Conservation (phyloP, 1,139 yeast genomes). For the Debaryomycetaceae sp. region DNA sequence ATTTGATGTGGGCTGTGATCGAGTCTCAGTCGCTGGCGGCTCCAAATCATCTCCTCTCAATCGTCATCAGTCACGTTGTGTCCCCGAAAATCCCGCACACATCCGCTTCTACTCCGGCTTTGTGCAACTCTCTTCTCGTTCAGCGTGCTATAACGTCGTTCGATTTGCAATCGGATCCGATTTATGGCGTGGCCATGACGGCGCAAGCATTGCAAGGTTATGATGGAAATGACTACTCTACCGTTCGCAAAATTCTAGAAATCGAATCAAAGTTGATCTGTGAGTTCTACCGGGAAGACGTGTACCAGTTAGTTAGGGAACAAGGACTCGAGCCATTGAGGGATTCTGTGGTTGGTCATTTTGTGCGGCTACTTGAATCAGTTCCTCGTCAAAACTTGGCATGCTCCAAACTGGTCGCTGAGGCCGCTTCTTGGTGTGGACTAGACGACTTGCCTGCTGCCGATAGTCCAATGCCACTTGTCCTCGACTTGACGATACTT, state of each 20-base stretch:
- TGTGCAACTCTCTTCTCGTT: slow-evolving; percentile 21
- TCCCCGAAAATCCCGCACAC: too few relatives aligned
- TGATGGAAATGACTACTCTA: slow-evolving; percentile 5
- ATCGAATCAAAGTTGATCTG: slow-evolving; percentile 32
- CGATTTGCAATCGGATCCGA: slow-evolving; percentile 22
- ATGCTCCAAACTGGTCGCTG: too few relatives aligned
- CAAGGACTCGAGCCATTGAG: slow-evolving; percentile 23
- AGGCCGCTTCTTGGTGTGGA: too few relatives aligned
- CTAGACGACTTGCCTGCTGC: too few relatives aligned
- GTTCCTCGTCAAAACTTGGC: too few relatives aligned
- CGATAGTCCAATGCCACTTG: too few relatives aligned
- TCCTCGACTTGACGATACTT: slow-evolving; percentile 14
- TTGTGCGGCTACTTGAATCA: too few relatives aligned
- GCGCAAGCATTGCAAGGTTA: slow-evolving; percentile 15
- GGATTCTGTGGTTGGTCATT: slow-evolving; percentile 9
- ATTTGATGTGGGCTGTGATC: slow-evolving; percentile 22
- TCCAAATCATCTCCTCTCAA: slow-evolving; percentile 14
- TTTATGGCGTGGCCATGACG: slow-evolving; percentile 22
- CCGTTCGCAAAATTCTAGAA: slow-evolving; percentile 14
- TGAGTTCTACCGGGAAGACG: slow-evolving; percentile 43
- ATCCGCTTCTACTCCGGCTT: too few relatives aligned
- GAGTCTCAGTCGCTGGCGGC: slow-evolving; percentile 24
- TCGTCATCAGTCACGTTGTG: too few relatives aligned
- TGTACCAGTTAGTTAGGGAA: slow-evolving; percentile 32
- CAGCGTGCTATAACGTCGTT: slow-evolving; percentile 16